A percentile compares a stretch with the other conserved stretches of the same genome.
Conservation (phyloP, 169 alveolate species). For the Plasmodium reichenowi region DNA sequence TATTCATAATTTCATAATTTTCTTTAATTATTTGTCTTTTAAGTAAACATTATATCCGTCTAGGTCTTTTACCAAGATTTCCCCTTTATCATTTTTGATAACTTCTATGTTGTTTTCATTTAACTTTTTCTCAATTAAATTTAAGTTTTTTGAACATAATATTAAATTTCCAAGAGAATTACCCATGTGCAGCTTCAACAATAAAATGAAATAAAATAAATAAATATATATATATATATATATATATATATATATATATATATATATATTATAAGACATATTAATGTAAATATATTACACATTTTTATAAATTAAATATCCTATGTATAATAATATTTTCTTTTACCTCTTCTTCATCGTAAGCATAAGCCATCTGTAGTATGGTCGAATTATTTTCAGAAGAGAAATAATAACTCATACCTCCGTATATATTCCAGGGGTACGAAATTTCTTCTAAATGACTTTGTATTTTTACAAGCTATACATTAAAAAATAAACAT, state of each 20-base stretch:
- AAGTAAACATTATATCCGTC: slow-evolving; percentile 46
- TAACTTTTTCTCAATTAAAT: slow-evolving; percentile 29
- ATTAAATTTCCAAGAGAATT: slow-evolving; percentile 67
- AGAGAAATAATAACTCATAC: slow-evolving; percentile 71
- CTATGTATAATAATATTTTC: neutral
- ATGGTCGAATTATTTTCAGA: slow-evolving; percentile 41
- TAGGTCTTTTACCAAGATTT: slow-evolving; percentile 40
- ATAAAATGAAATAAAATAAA: neutral
- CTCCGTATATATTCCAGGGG: slow-evolving; percentile 75
- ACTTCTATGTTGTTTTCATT: slow-evolving; percentile 33
- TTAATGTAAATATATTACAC: neutral
- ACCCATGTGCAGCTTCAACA: slow-evolving; percentile 72
- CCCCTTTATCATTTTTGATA: slow-evolving; percentile 13
- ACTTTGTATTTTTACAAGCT: slow-evolving; percentile 69
- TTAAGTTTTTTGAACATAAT: slow-evolving; percentile 37
- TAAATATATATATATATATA: neutral
- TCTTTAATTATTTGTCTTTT: slow-evolving; percentile 3
- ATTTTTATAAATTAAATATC: too few relatives aligned
- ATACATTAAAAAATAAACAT: slow-evolving; percentile 5
- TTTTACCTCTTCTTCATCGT: slow-evolving; percentile 65
- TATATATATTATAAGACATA: neutral
- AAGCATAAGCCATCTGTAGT: slow-evolving; percentile 68
- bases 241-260: neutral
- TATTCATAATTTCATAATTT: slow-evolving; percentile 8
- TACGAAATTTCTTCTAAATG: slow-evolving; percentile 73